Evolutionary conservation across 2,329 filamentous ascomycete genomes (phyloP).

Genomic region (Graphiopsis chlorocephala): DNA sequence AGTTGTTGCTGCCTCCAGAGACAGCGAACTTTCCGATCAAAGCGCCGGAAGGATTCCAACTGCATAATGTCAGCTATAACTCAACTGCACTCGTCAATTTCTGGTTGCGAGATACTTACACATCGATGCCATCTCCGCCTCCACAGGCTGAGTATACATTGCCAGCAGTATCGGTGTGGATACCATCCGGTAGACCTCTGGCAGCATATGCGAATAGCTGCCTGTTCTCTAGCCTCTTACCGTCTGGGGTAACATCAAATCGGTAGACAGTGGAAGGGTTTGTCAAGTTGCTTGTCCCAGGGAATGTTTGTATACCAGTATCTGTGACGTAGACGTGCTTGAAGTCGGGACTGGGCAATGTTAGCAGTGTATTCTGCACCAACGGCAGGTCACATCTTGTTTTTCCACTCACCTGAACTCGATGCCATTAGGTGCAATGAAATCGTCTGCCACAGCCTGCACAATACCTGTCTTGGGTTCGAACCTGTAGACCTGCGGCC

Average conservation of each 20-base stretch:
- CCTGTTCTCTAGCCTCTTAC: slow-evolving; percentile 36
- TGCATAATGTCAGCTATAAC: slow-evolving; percentile 11
- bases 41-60: slow-evolving; percentile 49
- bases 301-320: slow-evolving; percentile 42
- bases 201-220: slow-evolving; percentile 56
- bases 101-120: slow-evolving; percentile 28
- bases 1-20: slow-evolving; percentile 39
- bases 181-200: slow-evolving; percentile 57
- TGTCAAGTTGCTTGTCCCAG: slow-evolving; percentile 34
- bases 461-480: slow-evolving; percentile 52
- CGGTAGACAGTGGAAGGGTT: slow-evolving; percentile 44
- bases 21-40: slow-evolving; percentile 56
- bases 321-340: slow-evolving; percentile 56
- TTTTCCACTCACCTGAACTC: slow-evolving; percentile 42
- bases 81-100: neutral
- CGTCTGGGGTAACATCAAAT: slow-evolving; percentile 38
- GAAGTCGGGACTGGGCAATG: slow-evolving; percentile 44
- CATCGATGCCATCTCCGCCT: slow-evolving; percentile 47
- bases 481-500: slow-evolving; percentile 56
- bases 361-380: neutral
- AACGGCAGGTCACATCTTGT: neutral
- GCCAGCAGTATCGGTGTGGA: slow-evolving; percentile 52
- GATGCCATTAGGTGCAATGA: slow-evolving; percentile 57
- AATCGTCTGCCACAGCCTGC: slow-evolving; percentile 56
- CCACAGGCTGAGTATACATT: slow-evolving; percentile 50